A percentile compares a stretch with the other conserved stretches of the same genome.
Evolutionary conservation across 768 basidiomycete species (phyloP).

Genomic region (Pleurotus cornucopiae): DNA sequence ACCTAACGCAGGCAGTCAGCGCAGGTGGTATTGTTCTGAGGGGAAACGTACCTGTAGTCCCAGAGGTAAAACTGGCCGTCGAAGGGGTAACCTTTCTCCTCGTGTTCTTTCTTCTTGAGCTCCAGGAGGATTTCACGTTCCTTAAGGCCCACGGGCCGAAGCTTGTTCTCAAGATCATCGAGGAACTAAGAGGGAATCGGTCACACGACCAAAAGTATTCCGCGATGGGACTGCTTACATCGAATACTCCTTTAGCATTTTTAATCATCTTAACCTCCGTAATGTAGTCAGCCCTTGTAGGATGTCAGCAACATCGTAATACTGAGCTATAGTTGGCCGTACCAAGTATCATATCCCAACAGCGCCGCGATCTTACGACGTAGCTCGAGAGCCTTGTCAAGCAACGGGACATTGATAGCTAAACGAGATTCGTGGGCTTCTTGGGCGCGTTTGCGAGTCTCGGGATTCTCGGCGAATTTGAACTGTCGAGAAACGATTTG

Average conservation of each 20-base stretch:
- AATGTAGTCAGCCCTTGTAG: slow-evolving; percentile 64
- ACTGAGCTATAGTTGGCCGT: neutral
- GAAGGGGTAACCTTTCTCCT: slow-evolving; percentile 52
- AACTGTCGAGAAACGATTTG: slow-evolving; percentile 39
- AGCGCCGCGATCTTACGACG: slow-evolving; percentile 66
- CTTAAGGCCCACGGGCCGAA: slow-evolving; percentile 66
- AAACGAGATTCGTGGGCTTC: slow-evolving; percentile 70
- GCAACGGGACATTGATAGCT: slow-evolving; percentile 63
- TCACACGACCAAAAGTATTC: no score
- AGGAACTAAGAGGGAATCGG: slow-evolving; percentile 51
- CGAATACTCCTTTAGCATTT: slow-evolving; percentile 52
- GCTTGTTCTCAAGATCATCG: slow-evolving; percentile 66
- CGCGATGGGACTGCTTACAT: slow-evolving; percentile 30
- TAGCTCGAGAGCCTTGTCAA: slow-evolving; percentile 63
- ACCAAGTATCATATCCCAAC: slow-evolving; percentile 73
- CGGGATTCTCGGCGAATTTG: slow-evolving; percentile 71
- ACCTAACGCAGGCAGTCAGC: neutral
- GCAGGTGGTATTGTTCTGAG: neutral
- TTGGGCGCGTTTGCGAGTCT: slow-evolving; percentile 61
- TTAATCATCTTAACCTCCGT: slow-evolving; percentile 89
- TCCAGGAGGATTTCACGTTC: slow-evolving; percentile 65
- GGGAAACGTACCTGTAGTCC: slow-evolving; percentile 65
- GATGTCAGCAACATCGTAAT: neutral
- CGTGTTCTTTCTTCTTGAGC: slow-evolving; percentile 73
- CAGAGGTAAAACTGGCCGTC: slow-evolving; percentile 77